Evolutionary conservation across 208 protist genomes (phyloP).

Genomic region (Trypanosoma avium): DNA sequence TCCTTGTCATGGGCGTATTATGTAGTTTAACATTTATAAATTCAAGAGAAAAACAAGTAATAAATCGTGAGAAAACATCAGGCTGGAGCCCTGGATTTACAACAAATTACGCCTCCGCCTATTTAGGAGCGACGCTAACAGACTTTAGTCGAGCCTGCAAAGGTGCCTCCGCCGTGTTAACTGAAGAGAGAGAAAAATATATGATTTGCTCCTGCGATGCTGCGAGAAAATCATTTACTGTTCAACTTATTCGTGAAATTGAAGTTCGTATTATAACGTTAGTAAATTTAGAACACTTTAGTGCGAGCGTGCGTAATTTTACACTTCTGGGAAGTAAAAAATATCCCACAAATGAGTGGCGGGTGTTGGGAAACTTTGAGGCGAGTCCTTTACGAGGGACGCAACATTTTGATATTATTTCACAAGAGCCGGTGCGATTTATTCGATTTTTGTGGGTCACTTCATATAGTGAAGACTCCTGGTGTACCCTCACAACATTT

Average conservation of each 20-base stretch:
- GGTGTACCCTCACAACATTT: conserved; percentile 42
- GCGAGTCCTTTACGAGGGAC: conserved; percentile 28
- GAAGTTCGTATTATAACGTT: conserved; percentile 32
- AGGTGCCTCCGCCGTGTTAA: conserved; percentile 29
- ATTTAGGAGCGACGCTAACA: conserved; percentile 36
- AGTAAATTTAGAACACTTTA: conserved; percentile 38
- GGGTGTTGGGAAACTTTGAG: conserved; percentile 35
- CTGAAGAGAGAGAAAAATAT: conserved; percentile 38
- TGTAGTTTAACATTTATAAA: conserved; percentile 2
- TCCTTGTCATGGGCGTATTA: conserved; percentile 8
- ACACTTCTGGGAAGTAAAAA: conserved; percentile 34
- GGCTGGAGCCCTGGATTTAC: conserved; percentile 19
- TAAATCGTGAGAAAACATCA: conserved; percentile 5
- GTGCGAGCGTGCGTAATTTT: conserved; percentile 38
- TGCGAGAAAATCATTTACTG: conserved; percentile 31
- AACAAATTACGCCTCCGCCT: conserved; percentile 46
- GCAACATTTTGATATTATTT: conserved; percentile 33
- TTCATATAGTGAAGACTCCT: conserved; percentile 32
- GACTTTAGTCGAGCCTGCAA: conserved; percentile 29
- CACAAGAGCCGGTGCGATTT: conserved; percentile 37
- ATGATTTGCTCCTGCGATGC: conserved; percentile 38
- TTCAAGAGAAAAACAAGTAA: neutral
- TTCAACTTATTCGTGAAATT: conserved; percentile 42
- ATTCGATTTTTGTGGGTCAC: conserved; percentile 38
- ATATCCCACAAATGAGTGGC: conserved; percentile 43